Percentiles rank a stretch among this genome's conserved stretches.
These are phyloP conservation scores for Leucocoprinus birnbaumii DNA, from an alignment of 768 basidiomycete species.

Conservation along the genomic window DNA sequence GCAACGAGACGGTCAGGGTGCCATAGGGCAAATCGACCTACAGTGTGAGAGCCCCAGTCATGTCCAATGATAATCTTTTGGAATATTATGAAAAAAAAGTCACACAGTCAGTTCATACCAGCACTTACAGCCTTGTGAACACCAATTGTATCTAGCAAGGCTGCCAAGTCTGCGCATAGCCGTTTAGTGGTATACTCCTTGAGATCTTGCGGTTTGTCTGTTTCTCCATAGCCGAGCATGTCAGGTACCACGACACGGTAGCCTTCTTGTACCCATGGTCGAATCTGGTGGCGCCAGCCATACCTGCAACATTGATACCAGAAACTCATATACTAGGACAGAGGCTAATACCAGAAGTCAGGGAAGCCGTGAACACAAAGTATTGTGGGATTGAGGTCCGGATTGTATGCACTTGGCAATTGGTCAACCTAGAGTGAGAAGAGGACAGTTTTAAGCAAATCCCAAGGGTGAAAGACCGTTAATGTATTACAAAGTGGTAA, in stretches of 20 bases:
- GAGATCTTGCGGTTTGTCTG: slow-evolving; percentile 56
- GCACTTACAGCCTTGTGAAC: slow-evolving; percentile 53
- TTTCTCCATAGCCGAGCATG: slow-evolving; percentile 66
- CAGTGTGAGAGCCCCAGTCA: slow-evolving; percentile 75
- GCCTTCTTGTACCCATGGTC: slow-evolving; percentile 60
- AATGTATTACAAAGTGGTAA: slow-evolving; percentile 60
- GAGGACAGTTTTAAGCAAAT: not conserved
- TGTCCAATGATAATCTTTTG: slow-evolving; percentile 67
- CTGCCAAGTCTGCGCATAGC: slow-evolving; percentile 60
- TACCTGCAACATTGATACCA: slow-evolving; percentile 40
- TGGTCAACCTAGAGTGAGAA: slow-evolving; percentile 55
- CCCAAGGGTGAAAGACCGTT: not conserved
- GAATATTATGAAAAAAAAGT: too few relatives aligned
- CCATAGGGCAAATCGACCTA: slow-evolving; percentile 69
- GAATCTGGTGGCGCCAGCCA: slow-evolving; percentile 75
- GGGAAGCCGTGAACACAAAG: slow-evolving; percentile 85
- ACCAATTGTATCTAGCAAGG: slow-evolving; percentile 56
- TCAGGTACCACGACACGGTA: slow-evolving; percentile 62
- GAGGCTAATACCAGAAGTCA: slow-evolving; percentile 42
- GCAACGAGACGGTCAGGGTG: slow-evolving; percentile 60
- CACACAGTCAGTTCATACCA: too few relatives aligned
- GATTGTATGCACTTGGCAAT: slow-evolving; percentile 41
- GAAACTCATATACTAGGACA: not conserved
- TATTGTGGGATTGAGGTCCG: slow-evolving; percentile 43
- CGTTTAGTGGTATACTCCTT: slow-evolving; percentile 57